Conservation (phyloP, 371 early-diverging fungal species). For the Choanephora cucurbitarum region DNA sequence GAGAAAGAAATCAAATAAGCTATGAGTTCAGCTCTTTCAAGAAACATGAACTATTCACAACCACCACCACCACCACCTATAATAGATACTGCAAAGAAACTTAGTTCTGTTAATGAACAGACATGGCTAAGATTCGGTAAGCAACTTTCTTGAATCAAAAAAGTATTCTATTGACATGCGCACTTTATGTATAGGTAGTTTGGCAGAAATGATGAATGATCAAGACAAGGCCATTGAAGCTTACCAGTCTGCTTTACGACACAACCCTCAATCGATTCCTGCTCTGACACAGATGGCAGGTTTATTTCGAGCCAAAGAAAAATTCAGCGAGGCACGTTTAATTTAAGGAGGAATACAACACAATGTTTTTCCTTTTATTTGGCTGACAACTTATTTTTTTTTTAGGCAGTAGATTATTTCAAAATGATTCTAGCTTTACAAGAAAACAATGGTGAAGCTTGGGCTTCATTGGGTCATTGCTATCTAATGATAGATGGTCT, state of each 20-base stretch:
- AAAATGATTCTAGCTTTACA: constrained; percentile 82
- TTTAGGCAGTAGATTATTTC: constrained; percentile 56
- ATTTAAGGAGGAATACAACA: too few species aligned
- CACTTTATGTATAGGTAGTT: constrained; percentile 46
- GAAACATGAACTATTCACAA: neutral
- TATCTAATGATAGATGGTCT: constrained; percentile 93
- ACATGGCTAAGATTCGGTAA: constrained; percentile 76
- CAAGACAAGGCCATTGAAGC: constrained; percentile 79
- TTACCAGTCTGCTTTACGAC: constrained; percentile 85
- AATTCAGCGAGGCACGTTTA: constrained; percentile 29
- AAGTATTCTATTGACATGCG: neutral
- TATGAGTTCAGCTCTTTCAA: neutral
- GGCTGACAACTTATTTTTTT: too few species aligned
- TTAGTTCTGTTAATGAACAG: constrained; percentile 68
- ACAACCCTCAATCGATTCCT: constrained; percentile 85
- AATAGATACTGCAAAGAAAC: constrained; percentile 54
- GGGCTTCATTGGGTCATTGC: constrained; percentile 94
- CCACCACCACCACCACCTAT: constrained; percentile 29
- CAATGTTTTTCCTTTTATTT: too few species aligned
- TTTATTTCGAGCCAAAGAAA: constrained; percentile 71
- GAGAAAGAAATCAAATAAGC: too few species aligned
- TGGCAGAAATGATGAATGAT: constrained; percentile 78
- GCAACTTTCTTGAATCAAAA: too few species aligned
- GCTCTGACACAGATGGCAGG: constrained; percentile 76
- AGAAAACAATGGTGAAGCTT: constrained; percentile 82